Evolutionary conservation across 331 rosid genomes (phyloP), one percentile per base, ranked within the genome.

Genomic region (Ulmus americana): DNA sequence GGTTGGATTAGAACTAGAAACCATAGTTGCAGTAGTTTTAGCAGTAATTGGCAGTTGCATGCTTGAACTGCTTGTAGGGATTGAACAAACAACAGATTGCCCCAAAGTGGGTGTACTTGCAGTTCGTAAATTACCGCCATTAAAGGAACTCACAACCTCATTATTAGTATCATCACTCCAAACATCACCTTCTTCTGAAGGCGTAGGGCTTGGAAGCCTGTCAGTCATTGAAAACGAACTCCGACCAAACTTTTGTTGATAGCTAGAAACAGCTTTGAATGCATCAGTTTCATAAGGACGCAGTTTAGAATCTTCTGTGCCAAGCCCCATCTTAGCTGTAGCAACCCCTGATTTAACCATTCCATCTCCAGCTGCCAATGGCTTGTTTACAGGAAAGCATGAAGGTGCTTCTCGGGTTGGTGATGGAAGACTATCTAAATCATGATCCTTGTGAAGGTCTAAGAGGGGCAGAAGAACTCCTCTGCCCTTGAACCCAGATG

Each of bases 361-460:
- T 55, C 72, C 82, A 48, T 85, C 81, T 39, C 64, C 80, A 50
- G 60, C 71, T 50, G 81, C 65, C 57, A 70, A 56, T 55, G 61
- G 55, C 70, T 77, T 92, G 68, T 68, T 74, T 53, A 79, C 84
- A 51, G 84, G 71, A 18, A 90, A 84, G 75, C 73, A 42, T 1
- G 87, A 63, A n/a, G 86, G 81, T 52, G 83, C 73, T 68, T 87
- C 96, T 38, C 91, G 83, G 3, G 99, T 94, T 38, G 99, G 99
- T 10, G 99, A 94, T n/a, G 99, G 99, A 65, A 94, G 89, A 77
- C 97, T 87, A 80, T 94, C 99, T 40, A 39, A 80, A 69, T 94
- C 99, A 63, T 94, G 99, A 71, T 87, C 97, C 85, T 84, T 89
- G 81, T 94, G 99, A 74, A 90, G 95, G 77, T 94, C 99, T 28